phyloP scores from a whole-genome alignment of 2,329 filamentous ascomycete genomes.

The Xylaria sp. region DNA sequence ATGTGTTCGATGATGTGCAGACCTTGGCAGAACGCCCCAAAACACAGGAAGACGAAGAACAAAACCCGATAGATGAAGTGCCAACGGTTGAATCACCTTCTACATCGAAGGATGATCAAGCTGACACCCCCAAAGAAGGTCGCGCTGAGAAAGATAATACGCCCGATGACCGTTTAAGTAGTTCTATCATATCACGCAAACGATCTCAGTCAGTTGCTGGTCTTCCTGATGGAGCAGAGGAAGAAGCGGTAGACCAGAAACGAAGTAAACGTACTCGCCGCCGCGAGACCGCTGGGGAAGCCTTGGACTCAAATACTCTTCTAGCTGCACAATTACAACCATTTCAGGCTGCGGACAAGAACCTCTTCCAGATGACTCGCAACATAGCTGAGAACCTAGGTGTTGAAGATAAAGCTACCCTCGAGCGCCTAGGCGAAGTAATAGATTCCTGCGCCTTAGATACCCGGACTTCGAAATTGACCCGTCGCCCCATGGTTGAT shows the following conservation, averaged over 20 bases:
- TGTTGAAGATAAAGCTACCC: conserved; percentile 60
- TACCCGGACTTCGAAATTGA: conserved; percentile 62
- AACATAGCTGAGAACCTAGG: conserved; percentile 67
- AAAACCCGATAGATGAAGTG: conserved; percentile 15
- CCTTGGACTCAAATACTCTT: conserved; percentile 62
- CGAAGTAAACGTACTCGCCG: conserved; percentile 74
- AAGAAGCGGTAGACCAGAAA: conserved; percentile 69
- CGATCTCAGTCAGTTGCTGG: conserved; percentile 72
- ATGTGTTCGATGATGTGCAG: conserved; percentile 47
- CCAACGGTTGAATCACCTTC: conserved; percentile 31
- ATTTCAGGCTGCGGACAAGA: conserved; percentile 66
- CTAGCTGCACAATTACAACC: conserved; percentile 67
- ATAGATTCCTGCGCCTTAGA: conserved; percentile 64
- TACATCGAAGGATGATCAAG: conserved; percentile 51
- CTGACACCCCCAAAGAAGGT: conserved; percentile 53
- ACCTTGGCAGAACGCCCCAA: conserved; percentile 44
- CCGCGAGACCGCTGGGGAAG: conserved; percentile 66
- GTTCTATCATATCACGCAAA: conserved; percentile 63
- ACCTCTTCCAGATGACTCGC: conserved; percentile 66
- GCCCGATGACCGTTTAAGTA: conserved; percentile 52
- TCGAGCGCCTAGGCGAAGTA: conserved; percentile 61
- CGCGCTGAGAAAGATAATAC: conserved; percentile 47
- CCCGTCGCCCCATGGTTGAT: conserved; percentile 60
- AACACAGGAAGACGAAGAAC: conserved; percentile 31
- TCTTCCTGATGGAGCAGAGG: conserved; percentile 65